Percentiles rank a stretch among this genome's conserved stretches.
Evolutionary conservation across 768 basidiomycete genomes (phyloP).

Genomic region (Mycena belliarum): DNA sequence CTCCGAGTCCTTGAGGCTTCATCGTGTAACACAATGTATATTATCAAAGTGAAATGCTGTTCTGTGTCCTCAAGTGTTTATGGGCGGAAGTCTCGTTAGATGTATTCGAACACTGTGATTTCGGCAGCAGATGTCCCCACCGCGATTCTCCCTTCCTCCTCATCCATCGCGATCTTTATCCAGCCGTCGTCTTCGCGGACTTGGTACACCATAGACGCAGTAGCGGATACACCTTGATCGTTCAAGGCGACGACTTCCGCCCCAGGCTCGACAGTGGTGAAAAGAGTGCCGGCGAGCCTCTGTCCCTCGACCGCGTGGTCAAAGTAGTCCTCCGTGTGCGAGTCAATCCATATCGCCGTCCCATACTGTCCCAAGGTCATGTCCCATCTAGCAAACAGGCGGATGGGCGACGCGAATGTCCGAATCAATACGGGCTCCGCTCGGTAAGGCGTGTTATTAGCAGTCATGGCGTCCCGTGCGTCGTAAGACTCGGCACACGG

Average conservation of each 20-base stretch:
- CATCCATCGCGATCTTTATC: conserved; percentile 48
- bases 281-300: conserved; percentile 51
- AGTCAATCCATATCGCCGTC: conserved; percentile 68
- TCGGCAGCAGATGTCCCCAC: conserved; percentile 45
- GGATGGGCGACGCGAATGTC: conserved; percentile 55
- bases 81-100: conserved; percentile 28
- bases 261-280: conserved; percentile 24
- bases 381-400: conserved; percentile 55
- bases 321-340: conserved; percentile 53
- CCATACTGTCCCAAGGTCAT: conserved; percentile 59
- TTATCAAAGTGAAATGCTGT: conserved; percentile 14
- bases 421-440: conserved; percentile 35
- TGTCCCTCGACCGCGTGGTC: conserved; percentile 53
- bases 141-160: conserved; percentile 48
- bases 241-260: conserved; percentile 27
- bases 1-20: conserved; percentile 27
- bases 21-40: conserved; percentile 18
- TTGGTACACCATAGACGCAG: conserved; percentile 45
- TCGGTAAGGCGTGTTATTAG: conserved; percentile 48
- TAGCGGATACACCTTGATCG: conserved; percentile 30
- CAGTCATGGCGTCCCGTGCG: conserved; percentile 23
- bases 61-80: neutral
- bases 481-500: conserved; percentile 43
- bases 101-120: conserved; percentile 55
- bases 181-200: conserved; percentile 50